phyloP scores from a whole-genome alignment of 2,329 filamentous ascomycete species.

The Beauveria sp. region DNA sequence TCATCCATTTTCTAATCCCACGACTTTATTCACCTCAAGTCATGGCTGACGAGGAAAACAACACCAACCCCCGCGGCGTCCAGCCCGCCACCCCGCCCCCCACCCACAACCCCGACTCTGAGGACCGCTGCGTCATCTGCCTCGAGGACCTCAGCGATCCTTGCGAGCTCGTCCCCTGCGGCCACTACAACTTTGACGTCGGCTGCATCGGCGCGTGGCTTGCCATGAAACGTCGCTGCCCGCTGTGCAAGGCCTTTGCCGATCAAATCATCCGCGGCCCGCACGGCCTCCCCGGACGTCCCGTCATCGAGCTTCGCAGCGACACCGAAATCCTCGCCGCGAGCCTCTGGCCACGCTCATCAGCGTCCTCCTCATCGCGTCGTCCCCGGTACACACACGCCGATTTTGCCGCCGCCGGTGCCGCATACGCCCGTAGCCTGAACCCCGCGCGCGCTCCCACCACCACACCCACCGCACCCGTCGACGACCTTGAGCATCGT shows the following conservation, averaged over 20 bases:
- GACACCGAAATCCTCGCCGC: background rate
- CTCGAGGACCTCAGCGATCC: conserved; percentile 66
- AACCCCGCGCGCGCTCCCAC: too few relatives aligned
- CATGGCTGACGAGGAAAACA: background rate
- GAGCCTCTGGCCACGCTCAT: background rate
- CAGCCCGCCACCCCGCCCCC: too few relatives aligned
- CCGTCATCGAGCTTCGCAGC: background rate
- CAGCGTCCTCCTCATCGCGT: too few relatives aligned
- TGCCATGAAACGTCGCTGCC: conserved; percentile 62
- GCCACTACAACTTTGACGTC: conserved; percentile 77
- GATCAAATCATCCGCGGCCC: conserved; percentile 59
- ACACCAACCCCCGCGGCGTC: background rate
- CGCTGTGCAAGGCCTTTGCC: conserved; percentile 61
- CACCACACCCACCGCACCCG: too few relatives aligned
- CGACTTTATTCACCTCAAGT: background rate
- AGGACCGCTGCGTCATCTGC: conserved; percentile 72
- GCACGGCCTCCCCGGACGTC: conserved; percentile 14
- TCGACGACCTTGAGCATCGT: conserved; percentile 35
- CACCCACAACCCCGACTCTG: too few relatives aligned
- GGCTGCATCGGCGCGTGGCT: conserved; percentile 79
- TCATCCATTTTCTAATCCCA: too few relatives aligned
- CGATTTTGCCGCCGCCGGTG: background rate
- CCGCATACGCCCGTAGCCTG: too few relatives aligned
- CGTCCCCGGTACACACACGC: too few relatives aligned
- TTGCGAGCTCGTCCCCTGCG: conserved; percentile 67